Evolutionary conservation across 2,329 filamentous ascomycete genomes (phyloP).

Genomic region (Aspergillus japonicus): DNA sequence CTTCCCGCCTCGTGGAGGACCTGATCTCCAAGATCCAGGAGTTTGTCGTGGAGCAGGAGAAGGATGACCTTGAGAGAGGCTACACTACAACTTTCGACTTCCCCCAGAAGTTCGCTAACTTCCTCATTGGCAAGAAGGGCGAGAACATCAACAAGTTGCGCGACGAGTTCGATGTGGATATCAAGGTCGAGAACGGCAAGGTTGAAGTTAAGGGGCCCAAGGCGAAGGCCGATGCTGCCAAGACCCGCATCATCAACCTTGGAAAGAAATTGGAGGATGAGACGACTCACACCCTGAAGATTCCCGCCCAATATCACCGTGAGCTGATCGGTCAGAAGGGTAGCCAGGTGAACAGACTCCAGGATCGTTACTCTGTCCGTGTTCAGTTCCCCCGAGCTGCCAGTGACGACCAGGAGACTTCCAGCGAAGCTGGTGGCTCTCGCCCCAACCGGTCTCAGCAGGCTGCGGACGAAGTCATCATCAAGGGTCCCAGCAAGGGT

Average conservation of each 20-base stretch:
- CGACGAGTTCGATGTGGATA: conserved; percentile 69
- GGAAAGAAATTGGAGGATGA: conserved; percentile 87
- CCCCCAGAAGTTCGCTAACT: conserved; percentile 90
- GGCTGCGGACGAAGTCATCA: conserved; percentile 79
- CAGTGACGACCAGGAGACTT: conserved; percentile 70
- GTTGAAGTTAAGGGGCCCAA: conserved; percentile 95
- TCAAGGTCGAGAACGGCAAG: conserved; percentile 90
- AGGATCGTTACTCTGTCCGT: conserved; percentile 88
- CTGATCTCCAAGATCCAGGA: conserved; percentile 70
- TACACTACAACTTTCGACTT: conserved; percentile 87
- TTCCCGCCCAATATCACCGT: conserved; percentile 89
- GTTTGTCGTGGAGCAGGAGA: conserved; percentile 83
- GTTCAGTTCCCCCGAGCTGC: conserved; percentile 85
- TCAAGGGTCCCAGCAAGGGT: conserved; percentile 89
- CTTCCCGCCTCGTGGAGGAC: conserved; percentile 67
- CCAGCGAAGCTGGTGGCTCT: conserved; percentile 62
- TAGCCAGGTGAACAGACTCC: conserved; percentile 83
- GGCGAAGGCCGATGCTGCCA: conserved; percentile 86
- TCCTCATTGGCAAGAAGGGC: conserved; percentile 67
- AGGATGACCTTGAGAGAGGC: conserved; percentile 90
- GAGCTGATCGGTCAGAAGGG: conserved; percentile 90
- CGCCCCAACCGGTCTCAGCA: conserved; percentile 68
- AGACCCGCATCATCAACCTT: conserved; percentile 74
- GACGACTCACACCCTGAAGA: conserved; percentile 79
- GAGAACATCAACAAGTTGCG: conserved; percentile 68